Evolutionary conservation across 768 basidiomycete genomes (phyloP).

Genomic region (Trametes cubensis): DNA sequence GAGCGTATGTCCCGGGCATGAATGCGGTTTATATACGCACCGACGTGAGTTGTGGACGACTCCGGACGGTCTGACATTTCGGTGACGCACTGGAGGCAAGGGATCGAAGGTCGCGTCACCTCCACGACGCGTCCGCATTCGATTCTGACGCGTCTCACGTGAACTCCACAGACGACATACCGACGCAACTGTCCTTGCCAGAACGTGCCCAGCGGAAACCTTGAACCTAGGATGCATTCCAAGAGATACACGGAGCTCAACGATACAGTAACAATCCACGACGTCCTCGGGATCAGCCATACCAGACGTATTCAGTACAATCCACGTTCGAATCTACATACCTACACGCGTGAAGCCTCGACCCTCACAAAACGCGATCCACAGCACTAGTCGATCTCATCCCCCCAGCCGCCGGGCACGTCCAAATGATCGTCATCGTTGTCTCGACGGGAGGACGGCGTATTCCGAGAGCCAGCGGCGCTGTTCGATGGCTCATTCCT

Average conservation of each 20-base stretch:
- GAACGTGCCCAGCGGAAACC: neutral
- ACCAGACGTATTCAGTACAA: neutral
- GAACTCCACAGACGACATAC: neutral
- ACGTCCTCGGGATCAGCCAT: neutral
- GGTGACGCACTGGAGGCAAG: slow-evolving; percentile 12
- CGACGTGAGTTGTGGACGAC: too few relatives aligned
- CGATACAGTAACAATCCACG: neutral
- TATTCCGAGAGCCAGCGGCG: neutral
- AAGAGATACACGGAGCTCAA: neutral
- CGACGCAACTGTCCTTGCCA: neutral
- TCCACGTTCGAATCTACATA: too few relatives aligned
- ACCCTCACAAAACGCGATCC: neutral
- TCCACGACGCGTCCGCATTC: slow-evolving; percentile 1
- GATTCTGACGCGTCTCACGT: neutral
- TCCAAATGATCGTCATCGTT: slow-evolving; percentile 9
- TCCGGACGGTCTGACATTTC: neutral
- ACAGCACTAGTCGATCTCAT: slow-evolving; percentile 23
- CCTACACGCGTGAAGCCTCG: too few relatives aligned
- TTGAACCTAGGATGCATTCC: neutral
- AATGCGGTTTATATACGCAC: slow-evolving; percentile 1
- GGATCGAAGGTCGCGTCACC: slow-evolving; percentile 19
- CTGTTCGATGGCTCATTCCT: neutral
- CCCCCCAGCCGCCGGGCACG: slow-evolving; percentile 29
- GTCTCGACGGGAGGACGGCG: slow-evolving; percentile 1
- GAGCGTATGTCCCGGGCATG: too few relatives aligned